A percentile compares a stretch with the other conserved stretches of the same genome.
Evolutionary conservation across 2,329 filamentous ascomycete species (phyloP).

Genomic region (Paracoccidioides brasiliensis): DNA sequence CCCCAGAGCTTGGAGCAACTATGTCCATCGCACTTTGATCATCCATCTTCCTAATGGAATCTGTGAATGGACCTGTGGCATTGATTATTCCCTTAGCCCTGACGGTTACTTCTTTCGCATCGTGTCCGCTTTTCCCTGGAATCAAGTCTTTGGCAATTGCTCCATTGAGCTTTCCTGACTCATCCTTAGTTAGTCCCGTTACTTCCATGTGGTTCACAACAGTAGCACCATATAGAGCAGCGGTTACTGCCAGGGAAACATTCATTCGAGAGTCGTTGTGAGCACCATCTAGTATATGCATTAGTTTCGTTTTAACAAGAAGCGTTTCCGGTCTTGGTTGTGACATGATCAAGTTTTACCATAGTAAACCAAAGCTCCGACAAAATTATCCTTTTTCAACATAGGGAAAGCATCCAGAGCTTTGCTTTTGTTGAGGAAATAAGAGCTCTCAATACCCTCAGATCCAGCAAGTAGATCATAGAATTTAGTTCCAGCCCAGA

Average conservation of each 20-base stretch:
- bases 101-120: slow-evolving; percentile 52
- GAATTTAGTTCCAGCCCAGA: slow-evolving; percentile 59
- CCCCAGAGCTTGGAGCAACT: slow-evolving; percentile 71
- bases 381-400: slow-evolving; percentile 64
- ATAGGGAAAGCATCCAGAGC: slow-evolving; percentile 79
- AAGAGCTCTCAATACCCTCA: slow-evolving; percentile 73
- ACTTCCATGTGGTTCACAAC: slow-evolving; percentile 77
- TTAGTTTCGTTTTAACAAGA: slow-evolving; percentile 8
- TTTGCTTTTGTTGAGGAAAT: slow-evolving; percentile 77
- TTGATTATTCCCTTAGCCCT: slow-evolving; percentile 74
- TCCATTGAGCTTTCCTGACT: slow-evolving; percentile 57
- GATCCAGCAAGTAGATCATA: slow-evolving; percentile 77
- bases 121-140: slow-evolving; percentile 50
- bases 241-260: slow-evolving; percentile 75
- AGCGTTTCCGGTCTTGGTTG: background rate
- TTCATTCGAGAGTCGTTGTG: slow-evolving; percentile 93
- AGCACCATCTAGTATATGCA: slow-evolving; percentile 51
- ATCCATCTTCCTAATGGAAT: slow-evolving; percentile 75
- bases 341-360: slow-evolving; percentile 29
- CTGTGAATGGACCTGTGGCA: slow-evolving; percentile 77
- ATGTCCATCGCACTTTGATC: slow-evolving; percentile 60
- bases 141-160: slow-evolving; percentile 61
- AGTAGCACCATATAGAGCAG: slow-evolving; percentile 72
- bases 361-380: slow-evolving; percentile 79
- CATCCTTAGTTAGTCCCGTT: slow-evolving; percentile 61